Percentiles rank a stretch among this genome's conserved stretches.
Evolutionary conservation across 2,329 filamentous ascomycete species (phyloP).

Genomic region (Fusarium buharicum): DNA sequence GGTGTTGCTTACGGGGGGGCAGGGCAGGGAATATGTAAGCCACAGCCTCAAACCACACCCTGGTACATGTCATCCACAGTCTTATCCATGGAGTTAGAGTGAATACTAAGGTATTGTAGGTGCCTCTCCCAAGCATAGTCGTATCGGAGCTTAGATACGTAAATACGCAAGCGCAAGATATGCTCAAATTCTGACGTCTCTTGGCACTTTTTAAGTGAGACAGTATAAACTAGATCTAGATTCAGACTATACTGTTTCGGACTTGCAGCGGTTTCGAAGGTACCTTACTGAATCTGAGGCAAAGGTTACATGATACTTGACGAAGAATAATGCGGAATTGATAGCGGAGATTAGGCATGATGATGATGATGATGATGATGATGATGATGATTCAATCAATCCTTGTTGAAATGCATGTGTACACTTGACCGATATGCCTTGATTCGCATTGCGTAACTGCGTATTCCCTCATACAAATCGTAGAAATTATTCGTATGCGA

Average conservation of each 20-base stretch:
- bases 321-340: not conserved
- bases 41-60: slow-evolving; percentile 36
- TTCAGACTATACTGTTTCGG: too few species aligned
- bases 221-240: not conserved
- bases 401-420: not conserved
- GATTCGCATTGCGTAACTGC: not conserved
- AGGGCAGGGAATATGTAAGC: slow-evolving; percentile 34
- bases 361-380: too few species aligned
- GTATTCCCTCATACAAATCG: slow-evolving; percentile 12
- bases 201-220: not conserved
- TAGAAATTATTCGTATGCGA: slow-evolving; percentile 3
- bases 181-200: not conserved
- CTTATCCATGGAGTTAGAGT: slow-evolving; percentile 12
- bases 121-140: slow-evolving; percentile 3
- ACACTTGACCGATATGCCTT: not conserved
- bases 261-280: not conserved
- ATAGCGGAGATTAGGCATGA: not conserved
- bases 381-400: not conserved
- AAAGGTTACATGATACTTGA: too few species aligned
- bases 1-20: slow-evolving; percentile 31
- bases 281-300: too few species aligned
- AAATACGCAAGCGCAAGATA: slow-evolving; percentile 17
- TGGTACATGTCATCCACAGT: slow-evolving; percentile 24
- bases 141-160: slow-evolving; percentile 23
- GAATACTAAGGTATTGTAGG: not conserved